These are phyloP conservation scores for Pleurotus eryngii DNA, from an alignment of 768 basidiomycete genomes.

Conservation along the genomic window DNA sequence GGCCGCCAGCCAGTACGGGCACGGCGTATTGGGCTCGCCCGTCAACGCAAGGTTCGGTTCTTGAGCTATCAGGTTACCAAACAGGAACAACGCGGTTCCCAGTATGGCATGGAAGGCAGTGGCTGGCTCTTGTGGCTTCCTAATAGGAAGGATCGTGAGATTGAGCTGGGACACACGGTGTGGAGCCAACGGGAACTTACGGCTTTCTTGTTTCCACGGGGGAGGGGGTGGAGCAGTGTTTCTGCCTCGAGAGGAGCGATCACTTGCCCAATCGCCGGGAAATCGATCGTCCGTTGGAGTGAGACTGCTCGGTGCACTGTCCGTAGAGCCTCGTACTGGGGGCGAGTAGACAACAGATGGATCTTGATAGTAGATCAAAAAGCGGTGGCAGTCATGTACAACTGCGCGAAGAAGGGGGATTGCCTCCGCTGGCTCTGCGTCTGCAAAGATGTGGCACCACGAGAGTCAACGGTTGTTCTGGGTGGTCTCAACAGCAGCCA, in stretches of 20 bases:
- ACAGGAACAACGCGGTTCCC: slow-evolving; percentile 60
- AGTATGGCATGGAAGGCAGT: slow-evolving; percentile 67
- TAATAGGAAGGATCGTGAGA: slow-evolving; percentile 16
- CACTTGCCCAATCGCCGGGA: slow-evolving; percentile 15
- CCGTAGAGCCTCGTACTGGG: slow-evolving; percentile 13
- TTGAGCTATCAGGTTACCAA: slow-evolving; percentile 58
- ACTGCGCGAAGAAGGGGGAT: slow-evolving; percentile 58
- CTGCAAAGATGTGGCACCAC: slow-evolving; percentile 18
- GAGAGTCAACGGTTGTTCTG: too few species aligned
- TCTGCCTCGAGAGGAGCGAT: slow-evolving; percentile 4
- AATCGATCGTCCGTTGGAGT: slow-evolving; percentile 15
- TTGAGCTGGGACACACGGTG: neutral
- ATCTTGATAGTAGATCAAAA: slow-evolving; percentile 51
- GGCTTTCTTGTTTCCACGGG: slow-evolving; percentile 5
- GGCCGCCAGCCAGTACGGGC: slow-evolving; percentile 64
- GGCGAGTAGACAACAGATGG: slow-evolving; percentile 48
- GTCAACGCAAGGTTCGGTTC: slow-evolving; percentile 45
- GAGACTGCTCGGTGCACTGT: slow-evolving; percentile 12
- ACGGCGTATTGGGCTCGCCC: slow-evolving; percentile 50
- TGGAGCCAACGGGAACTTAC: slow-evolving; percentile 1
- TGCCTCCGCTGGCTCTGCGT: slow-evolving; percentile 44
- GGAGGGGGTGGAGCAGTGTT: slow-evolving; percentile 4
- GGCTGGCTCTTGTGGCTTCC: slow-evolving; percentile 46
- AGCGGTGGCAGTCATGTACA: slow-evolving; percentile 67
- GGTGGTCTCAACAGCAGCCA: neutral